Base-by-base conservation (phyloP, 805 yeast genomes). In the Yarrowia sp. region DNA sequence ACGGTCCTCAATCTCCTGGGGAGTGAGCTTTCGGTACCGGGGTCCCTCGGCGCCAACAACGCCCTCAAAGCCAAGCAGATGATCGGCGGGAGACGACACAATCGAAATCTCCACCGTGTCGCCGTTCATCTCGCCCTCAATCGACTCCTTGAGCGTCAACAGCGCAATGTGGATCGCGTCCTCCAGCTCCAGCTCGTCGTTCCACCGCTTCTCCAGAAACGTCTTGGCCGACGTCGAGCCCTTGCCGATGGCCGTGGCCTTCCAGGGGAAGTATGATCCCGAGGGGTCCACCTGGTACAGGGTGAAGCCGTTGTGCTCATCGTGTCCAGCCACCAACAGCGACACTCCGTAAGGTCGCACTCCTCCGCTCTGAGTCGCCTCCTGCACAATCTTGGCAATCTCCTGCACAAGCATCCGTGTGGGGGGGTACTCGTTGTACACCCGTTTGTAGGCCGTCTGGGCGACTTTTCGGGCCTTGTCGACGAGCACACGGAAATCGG, bases 281-380 rank as follows among this genome's bases (percentile, higher is more conserved):
- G 96, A 89, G 4, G 99, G 99, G 78, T 95, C 99, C 55, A 95
- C 96, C 78, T 95, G 99, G 76, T 95, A 95, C 67, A 95, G 81
- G 74, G 89, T 89, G 76, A 84, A 92, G 33, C 86, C 86, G 71
- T 83, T 85, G 66, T 81, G 81, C 41, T 88, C 91, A 74, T 95
- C 98, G 74, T 90, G 84, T 22, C 99, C 99, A 9, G 98, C 99
- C 17, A 95, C 92, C 65, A 95, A 80, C 65, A 95, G 80, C 10
- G 97, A 90, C 22, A 96, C 98, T 67, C 99, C 99, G 75, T 86
- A 95, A n/a, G 99, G 99, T 75, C 99, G 86, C 68, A 95, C 97
- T 77, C 99, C 99, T 61, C 98, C 99, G 63, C 92, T 87, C 75
- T 95, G 99, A 1, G 98, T 95, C n/a, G 96, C 92, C 76, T 93